Base-by-base conservation (phyloP, 352 stramenopile genomes). In the Peronospora farinosa region DNA sequence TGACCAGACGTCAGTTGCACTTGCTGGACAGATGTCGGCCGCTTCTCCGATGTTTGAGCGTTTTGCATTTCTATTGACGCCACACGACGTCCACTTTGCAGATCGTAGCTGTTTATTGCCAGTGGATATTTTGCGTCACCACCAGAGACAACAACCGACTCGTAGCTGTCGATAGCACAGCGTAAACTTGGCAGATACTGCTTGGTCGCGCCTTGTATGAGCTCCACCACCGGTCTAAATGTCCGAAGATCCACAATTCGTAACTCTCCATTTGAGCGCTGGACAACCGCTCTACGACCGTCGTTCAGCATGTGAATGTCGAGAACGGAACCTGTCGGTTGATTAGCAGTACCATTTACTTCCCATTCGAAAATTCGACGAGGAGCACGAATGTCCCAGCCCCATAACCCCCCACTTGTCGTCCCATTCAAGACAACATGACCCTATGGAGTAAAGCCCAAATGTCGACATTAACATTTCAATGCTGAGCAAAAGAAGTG, bases 391-490 rank as follows among this genome's bases (percentile, higher is more conserved):
- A 76, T 40, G 33, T 84, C 72, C 72, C 72, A 84, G 6, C 74
- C 58, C 72, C 72, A 84, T 13, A 63, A 62, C 0, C 51, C 61
- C 2, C 72, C 72, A 19, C 52, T 70, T 15, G 69, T 72, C 10
- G 69, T 74, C 17, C 72, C 72, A 50, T 84, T 84, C 15, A 78
- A 2, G 28, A 84, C 49, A n/a, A 69, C 57, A 12, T 69, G 51
- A 6, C 65, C 63, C 67, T 78, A 32, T 12, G 9, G 23, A 42
- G 30, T 57, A n/a, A n/a, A n/a, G 37, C 5, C 28, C 32, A 31
- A 32, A 33, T 45, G 36, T 19, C n/a, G 7, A n/a, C 8, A 33
- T 19, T 2, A n/a, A 17, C 0, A 31, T 32, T 4, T 45, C 3
- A 23, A 11, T 30, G 12, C 23, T 19, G 23, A 13, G 36, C 35